Evolutionary conservation across 2,329 filamentous ascomycete species (phyloP), one percentile per base, ranked within the genome.

Genomic region (Cryphonectria carpinicola): DNA sequence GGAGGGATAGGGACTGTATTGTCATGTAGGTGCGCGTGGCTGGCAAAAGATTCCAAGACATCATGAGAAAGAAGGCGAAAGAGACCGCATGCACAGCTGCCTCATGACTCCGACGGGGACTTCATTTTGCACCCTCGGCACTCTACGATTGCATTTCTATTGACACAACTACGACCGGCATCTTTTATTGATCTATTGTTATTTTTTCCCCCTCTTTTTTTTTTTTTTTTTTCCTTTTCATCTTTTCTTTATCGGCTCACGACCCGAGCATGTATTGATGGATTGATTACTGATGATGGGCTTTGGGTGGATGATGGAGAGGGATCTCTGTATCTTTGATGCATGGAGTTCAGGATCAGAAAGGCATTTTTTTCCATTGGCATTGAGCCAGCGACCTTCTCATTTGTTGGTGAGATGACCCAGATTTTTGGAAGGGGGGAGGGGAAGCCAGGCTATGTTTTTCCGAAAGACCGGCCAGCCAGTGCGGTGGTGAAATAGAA

Each of bases 1-100:
- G 72, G n/a, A 77, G 73, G 67, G 78, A 80, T 46, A 76, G 73
- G 71, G 83, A 85, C 35, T 87, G 85, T 74, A 76, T 82, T 52
- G 80, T 87, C 66, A 87, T 87, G 85, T 87, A 75, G 76, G 61
- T 56, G 25, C 10, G 19, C 13, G 17, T 46, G n/a, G 37, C 49
- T 22, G 28, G 32, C 32, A 32, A 43, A 49, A n/a, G 46, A 49
- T 49, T 11, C 1, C 19, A 11, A 32, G 43, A 49, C 19, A n/a
- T 13, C 7, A 64, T 8, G 35, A 6, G 7, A 5, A 28, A 37
- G 28, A 49, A 28, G 28, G 39, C 46, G 32, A 41, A 68, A 43
- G 41, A 14, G 46, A 54, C 37, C 49, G 58, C 10, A 64, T 41
- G 62, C 37, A 62, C 37, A 62, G n/a, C 37, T n/a, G 49, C 32